These are phyloP conservation scores for Metschnikowia reukaufii DNA, from an alignment of 805 yeast species.

Conservation along the genomic window DNA sequence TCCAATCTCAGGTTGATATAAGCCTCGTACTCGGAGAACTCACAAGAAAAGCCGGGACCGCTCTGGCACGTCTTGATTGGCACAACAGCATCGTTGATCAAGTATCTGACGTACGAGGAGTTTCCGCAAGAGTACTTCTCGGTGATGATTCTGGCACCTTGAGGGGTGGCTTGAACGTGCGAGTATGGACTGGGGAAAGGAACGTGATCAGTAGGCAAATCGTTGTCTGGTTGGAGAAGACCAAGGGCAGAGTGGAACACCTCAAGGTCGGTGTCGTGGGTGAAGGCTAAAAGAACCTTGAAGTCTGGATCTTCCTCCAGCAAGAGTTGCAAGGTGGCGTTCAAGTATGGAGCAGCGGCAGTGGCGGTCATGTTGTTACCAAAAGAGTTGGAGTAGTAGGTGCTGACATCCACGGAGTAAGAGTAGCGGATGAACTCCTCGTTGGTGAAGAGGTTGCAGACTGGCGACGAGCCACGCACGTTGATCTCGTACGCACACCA, in stretches of 20 bases:
- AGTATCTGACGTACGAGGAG: conserved; percentile 36
- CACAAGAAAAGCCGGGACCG: conserved; percentile 47
- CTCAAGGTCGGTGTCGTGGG: conserved; percentile 72
- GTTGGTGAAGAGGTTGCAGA: conserved; percentile 67
- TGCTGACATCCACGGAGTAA: conserved; percentile 57
- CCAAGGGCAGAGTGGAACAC: conserved; percentile 67
- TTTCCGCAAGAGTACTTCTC: conserved; percentile 36
- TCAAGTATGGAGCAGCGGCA: conserved; percentile 57
- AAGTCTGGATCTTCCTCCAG: conserved; percentile 42
- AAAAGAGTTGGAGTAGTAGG: conserved; percentile 63
- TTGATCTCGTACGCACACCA: conserved; percentile 78
- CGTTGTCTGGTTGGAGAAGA: conserved; percentile 42
- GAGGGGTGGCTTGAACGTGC: conserved; percentile 39
- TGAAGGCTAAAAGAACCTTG: conserved; percentile 65
- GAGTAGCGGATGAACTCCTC: conserved; percentile 65
- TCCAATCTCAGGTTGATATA: conserved; percentile 30
- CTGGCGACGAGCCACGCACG: conserved; percentile 62
- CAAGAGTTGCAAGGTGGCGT: conserved; percentile 51
- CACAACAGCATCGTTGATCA: conserved; percentile 41
- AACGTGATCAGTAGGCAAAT: conserved; percentile 47
- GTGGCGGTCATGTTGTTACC: conserved; percentile 59
- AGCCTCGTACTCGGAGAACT: conserved; percentile 34
- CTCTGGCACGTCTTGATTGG: conserved; percentile 35
- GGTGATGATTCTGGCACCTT: conserved; percentile 40
- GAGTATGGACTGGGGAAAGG: conserved; percentile 50